A percentile compares a stretch with the other conserved stretches of the same genome.
Conservation (phyloP, 1,284 basidiomycete species). For the Sphagnurus paluster region DNA sequence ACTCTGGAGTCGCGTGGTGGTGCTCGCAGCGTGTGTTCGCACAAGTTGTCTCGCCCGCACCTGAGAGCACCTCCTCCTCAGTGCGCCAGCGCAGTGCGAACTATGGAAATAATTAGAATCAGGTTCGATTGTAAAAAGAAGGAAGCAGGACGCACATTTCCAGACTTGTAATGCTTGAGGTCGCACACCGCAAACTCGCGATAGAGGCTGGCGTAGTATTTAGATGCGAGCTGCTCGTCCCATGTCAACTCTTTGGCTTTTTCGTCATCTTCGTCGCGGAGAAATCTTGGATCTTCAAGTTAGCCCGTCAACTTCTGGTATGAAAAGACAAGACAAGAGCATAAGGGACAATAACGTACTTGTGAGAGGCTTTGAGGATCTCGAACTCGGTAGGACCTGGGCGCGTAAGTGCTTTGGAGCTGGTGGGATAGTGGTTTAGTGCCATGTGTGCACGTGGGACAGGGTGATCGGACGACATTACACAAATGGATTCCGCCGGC, state of each 20-base stretch:
- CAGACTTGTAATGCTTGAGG: constrained; percentile 91
- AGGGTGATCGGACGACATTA: no score
- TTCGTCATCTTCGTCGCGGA: constrained; percentile 62
- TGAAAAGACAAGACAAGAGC: neutral
- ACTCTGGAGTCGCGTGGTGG: constrained; percentile 44
- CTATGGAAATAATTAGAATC: constrained; percentile 32
- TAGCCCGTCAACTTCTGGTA: constrained; percentile 8
- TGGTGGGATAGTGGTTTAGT: constrained; percentile 19
- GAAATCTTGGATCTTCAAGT: constrained; percentile 80
- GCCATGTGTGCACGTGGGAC: constrained; percentile 18
- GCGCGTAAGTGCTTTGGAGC: constrained; percentile 24
- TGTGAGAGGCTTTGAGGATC: constrained; percentile 63
- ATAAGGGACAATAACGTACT: constrained; percentile 36
- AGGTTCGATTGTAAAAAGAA: neutral
- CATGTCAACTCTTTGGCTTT: constrained; percentile 45
- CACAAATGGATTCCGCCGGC: no score
- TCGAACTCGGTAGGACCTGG: constrained; percentile 57
- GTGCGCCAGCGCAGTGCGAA: constrained; percentile 91
- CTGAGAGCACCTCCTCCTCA: constrained; percentile 83
- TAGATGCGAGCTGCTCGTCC: constrained; percentile 81
- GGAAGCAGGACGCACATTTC: constrained; percentile 55
- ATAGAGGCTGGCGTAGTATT: constrained; percentile 86
- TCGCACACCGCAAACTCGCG: constrained; percentile 92
- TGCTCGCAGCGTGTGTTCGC: constrained; percentile 82
- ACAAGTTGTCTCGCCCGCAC: constrained; percentile 83